Base-by-base conservation (phyloP, 2,329 filamentous ascomycete species). In the Biscogniauxia mediterranea region DNA sequence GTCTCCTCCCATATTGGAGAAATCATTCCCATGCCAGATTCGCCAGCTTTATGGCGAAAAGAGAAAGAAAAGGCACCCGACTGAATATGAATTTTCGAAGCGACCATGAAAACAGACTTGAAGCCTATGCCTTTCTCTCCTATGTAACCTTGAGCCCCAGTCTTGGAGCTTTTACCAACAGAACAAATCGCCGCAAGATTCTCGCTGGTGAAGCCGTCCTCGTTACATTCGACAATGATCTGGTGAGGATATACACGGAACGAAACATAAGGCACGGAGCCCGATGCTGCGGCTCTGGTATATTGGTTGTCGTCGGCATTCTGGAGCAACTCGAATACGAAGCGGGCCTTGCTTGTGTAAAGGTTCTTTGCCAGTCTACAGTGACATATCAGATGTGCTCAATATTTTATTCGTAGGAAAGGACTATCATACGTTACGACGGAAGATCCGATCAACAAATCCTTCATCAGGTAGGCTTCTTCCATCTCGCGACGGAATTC, bases 231-330 rank as follows among this genome's bases (percentile, higher is more conserved):
- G 3, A 85, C 62, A 0, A 79, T 58, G 0, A 86, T 73, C 0
- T 55, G 69, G 32, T 74, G 66, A 0, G 75, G 69, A 4, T 74
- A 69, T 0, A 84, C 62, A 11, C 64, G 58, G 57, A 78, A 81
- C 7, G 68, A 65, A 0, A 78, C 66, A 52, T 65, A 74, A 0
- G 78, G 78, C 2, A 57, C 61, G 0, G 61, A 28, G 0, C 70
- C 65, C 0, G 21, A 61, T 0, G 56, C 62, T 4, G 51, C 21
- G 0, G 73, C 71, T 17, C 52, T 67, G 13, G 4, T 59, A 64
- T 79, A 84, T 11, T 60, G 58, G 59, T 83, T 83, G 67, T 84
- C 81, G 52, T 85, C 83, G 4, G 81, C 81, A 66, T 85, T 85
- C 62, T 84, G 82, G 0, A 85, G 74, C 0, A 85, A 67, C 66